Conservation (phyloP, 768 basidiomycete species). For the Boletus fagicola region DNA sequence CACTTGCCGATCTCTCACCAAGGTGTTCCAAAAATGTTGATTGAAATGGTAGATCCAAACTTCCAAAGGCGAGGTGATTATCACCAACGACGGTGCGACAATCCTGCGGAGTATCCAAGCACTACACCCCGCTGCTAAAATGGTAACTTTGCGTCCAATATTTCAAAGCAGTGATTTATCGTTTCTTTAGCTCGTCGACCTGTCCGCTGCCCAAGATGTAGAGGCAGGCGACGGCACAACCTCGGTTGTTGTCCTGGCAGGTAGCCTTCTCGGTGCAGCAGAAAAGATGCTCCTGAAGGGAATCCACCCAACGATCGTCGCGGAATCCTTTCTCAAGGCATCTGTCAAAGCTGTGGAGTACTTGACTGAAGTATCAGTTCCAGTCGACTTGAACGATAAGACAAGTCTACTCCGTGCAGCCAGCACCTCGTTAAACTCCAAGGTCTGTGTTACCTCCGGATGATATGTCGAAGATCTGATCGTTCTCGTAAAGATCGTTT, state of each 20-base stretch:
- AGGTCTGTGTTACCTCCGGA: conserved; percentile 46
- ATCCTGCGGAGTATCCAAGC: conserved; percentile 95
- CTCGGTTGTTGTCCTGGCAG: conserved; percentile 94
- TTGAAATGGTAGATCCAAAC: conserved; percentile 77
- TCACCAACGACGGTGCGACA: conserved; percentile 98
- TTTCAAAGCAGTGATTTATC: neutral
- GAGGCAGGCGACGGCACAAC: conserved; percentile 99
- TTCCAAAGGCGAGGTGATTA: conserved; percentile 91
- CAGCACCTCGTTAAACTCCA: conserved; percentile 94
- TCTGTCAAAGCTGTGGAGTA: conserved; percentile 93
- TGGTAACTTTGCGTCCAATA: conserved; percentile 50
- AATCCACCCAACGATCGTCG: conserved; percentile 96
- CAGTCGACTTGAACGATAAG: conserved; percentile 87
- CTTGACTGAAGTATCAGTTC: conserved; percentile 87
- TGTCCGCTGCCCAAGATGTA: conserved; percentile 96
- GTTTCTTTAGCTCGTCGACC: conserved; percentile 78
- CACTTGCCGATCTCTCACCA: conserved; percentile 15
- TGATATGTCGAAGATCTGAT: conserved; percentile 8
- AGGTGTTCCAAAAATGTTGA: conserved; percentile 9
- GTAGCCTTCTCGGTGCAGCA: conserved; percentile 87
- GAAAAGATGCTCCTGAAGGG: conserved; percentile 97
- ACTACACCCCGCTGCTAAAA: conserved; percentile 96
- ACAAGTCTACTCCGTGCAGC: conserved; percentile 86
- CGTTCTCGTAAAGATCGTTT: conserved; percentile 72
- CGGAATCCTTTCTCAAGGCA: conserved; percentile 92